Base-by-base conservation (phyloP, 2,329 filamentous ascomycete genomes). In the Tolypocladium ophioglossoides region DNA sequence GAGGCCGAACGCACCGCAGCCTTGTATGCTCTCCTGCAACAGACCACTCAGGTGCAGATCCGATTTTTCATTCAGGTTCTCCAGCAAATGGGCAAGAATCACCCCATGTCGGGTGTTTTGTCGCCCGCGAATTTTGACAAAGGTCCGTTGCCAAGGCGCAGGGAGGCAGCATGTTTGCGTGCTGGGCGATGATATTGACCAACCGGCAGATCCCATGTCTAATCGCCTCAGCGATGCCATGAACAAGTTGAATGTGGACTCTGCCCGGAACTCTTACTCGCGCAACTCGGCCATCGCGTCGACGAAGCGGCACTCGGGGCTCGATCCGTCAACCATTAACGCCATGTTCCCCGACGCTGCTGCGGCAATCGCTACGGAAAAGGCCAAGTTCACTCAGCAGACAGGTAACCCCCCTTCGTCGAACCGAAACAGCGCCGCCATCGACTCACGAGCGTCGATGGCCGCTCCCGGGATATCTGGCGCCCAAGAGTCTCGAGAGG, bases 261-360 rank as follows among this genome's bases (percentile, higher is more conserved):
- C 87, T 59, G 86, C 89, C 60, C 84, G 92, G 62, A 94, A 91
- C 73, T 96, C 92, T 1, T 79, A 96, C 64, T 84, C 84, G 51
- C 89, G 92, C 60, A 87, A 87, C 58, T 86, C 88, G 40, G 83
- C 87, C 54, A 89, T 90, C 14, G 62, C 64, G 12, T 80, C 86
- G 52, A 83, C 85, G 52, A 97, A 96, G 76, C 86, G 94, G 62
- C 94, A 95, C 69, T 97, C 94, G 48, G 91, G 87, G n/a, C 83
- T 99, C 54, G 92, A 97, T 68, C 80, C 89, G 6, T 90, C 86
- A 35, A 95, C 90, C 27, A 96, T 99, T 72, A 96, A 96, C 72
- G 91, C 90, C 64, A 97, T 99, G 94, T 99, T 99, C 70, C 94
- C 94, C 8, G 94, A 99, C 74, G 94, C 94, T 47, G 94, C 94